Conservation (phyloP, 1,284 basidiomycete species). For the Naganishia cerealis region DNA sequence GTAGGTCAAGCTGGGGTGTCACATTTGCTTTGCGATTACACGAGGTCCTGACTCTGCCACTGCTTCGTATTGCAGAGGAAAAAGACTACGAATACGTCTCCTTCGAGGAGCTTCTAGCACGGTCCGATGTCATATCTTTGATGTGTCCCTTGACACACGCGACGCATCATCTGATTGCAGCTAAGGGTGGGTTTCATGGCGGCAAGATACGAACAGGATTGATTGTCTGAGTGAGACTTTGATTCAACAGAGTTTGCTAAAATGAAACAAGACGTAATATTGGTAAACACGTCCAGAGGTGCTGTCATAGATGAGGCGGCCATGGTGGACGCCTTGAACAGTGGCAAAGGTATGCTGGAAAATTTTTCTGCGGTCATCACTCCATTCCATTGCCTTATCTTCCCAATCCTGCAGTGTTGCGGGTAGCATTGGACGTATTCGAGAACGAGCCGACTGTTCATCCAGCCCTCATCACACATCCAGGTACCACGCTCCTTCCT, state of each 20-base stretch:
- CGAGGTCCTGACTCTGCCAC: not conserved
- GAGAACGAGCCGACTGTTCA: conserved; percentile 84
- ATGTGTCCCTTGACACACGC: conserved; percentile 54
- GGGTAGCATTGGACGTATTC: conserved; percentile 87
- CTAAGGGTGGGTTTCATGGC: not conserved
- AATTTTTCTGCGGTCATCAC: not conserved
- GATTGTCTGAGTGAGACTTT: not conserved
- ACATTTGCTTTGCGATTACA: not conserved
- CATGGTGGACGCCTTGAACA: conserved; percentile 76
- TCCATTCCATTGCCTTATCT: not conserved
- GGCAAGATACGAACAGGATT: too few relatives aligned
- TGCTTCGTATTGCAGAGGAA: not conserved
- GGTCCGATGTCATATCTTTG: conserved; percentile 70
- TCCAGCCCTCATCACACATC: conserved; percentile 60
- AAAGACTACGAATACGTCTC: conserved; percentile 60
- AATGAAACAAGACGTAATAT: conserved; percentile 75
- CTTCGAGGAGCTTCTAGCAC: conserved; percentile 69
- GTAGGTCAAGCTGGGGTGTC: not conserved
- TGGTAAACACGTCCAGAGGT: conserved; percentile 87
- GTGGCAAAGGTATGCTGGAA: conserved; percentile 55
- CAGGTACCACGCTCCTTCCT: conserved; percentile 26
- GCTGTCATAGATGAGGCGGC: conserved; percentile 85
- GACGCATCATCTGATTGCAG: conserved; percentile 17
- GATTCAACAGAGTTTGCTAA: conserved; percentile 65
- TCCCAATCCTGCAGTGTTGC: conserved; percentile 62